A percentile compares a stretch with the other conserved stretches of the same genome.
phyloP scores from a whole-genome alignment of 352 stramenopile genomes.

The Plasmopara halstedii region DNA sequence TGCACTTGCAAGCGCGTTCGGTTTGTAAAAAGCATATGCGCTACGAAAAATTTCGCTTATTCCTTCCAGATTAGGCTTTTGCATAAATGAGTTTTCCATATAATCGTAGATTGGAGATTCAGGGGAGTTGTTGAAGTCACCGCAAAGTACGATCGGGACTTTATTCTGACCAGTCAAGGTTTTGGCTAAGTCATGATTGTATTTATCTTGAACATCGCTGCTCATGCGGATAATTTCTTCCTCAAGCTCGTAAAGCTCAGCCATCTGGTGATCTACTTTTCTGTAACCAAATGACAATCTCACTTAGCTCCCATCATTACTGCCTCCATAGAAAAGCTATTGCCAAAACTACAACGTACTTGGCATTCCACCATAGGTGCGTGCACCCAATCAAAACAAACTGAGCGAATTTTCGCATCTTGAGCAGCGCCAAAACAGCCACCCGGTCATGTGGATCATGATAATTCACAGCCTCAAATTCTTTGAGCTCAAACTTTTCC shows the following conservation, averaged over 20 bases:
- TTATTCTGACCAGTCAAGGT: conserved; percentile 43
- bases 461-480: conserved; percentile 83
- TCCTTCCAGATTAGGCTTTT: conserved; percentile 70
- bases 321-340: background rate
- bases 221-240: conserved; percentile 78
- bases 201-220: conserved; percentile 76
- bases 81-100: conserved; percentile 84
- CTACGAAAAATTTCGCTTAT: conserved; percentile 62
- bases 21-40: conserved; percentile 59
- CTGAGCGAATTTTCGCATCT: conserved; percentile 76
- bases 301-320: background rate
- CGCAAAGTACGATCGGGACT: conserved; percentile 72
- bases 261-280: conserved; percentile 85
- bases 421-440: conserved; percentile 75
- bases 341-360: conserved; percentile 30
- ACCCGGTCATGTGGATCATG: conserved; percentile 82
- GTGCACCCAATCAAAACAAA: conserved; percentile 78
- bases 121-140: conserved; percentile 85
- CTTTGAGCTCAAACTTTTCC: conserved; percentile 80
- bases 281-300: conserved; percentile 14
- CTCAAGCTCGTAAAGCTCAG: conserved; percentile 74
- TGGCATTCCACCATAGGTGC: conserved; percentile 84
- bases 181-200: conserved; percentile 48
- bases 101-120: conserved; percentile 82
- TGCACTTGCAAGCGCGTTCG: conserved; percentile 37